phyloP scores from a whole-genome alignment of 495 filamentous ascomycete genomes.

The Penicillium fimorum region DNA sequence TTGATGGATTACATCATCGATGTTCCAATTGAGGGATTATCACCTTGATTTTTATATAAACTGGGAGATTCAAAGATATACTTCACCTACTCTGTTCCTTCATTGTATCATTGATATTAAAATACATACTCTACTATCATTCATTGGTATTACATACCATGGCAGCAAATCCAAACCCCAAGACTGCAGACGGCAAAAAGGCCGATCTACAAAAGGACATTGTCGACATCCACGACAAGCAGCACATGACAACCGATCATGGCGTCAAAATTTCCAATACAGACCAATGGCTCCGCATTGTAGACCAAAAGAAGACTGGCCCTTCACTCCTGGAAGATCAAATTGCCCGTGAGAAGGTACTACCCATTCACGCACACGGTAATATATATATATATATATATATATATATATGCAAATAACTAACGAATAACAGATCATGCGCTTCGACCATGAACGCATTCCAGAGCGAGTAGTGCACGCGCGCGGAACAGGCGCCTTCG shows the following conservation, averaged over 20 bases:
- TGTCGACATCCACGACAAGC: conserved; percentile 34
- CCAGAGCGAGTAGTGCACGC: conserved; percentile 90
- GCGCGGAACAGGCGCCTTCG: conserved; percentile 79
- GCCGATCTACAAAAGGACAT: conserved; percentile 37
- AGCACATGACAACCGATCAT: conserved; percentile 69
- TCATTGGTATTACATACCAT: conserved; percentile 2
- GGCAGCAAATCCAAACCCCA: conserved; percentile 11
- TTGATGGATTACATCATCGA: conserved; percentile 20
- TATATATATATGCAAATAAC: background rate
- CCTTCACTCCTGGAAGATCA: conserved; percentile 81
- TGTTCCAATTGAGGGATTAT: background rate
- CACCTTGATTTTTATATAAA: conserved; percentile 2
- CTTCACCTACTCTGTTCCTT: background rate
- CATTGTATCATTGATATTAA: too few relatives aligned
- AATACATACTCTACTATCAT: background rate
- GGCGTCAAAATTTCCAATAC: conserved; percentile 71
- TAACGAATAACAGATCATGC: conserved; percentile 57
- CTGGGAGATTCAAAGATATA: background rate
- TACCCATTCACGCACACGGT: background rate
- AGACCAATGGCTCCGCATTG: conserved; percentile 76
- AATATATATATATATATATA: background rate
- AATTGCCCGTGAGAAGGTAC: conserved; percentile 73
- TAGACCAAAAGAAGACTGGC: conserved; percentile 58
- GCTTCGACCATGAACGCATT: conserved; percentile 86
- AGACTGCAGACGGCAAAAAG: conserved; percentile 23